Evolutionary conservation across 2,329 filamentous ascomycete species (phyloP).

Genomic region (Pestalotiopsis sp.): DNA sequence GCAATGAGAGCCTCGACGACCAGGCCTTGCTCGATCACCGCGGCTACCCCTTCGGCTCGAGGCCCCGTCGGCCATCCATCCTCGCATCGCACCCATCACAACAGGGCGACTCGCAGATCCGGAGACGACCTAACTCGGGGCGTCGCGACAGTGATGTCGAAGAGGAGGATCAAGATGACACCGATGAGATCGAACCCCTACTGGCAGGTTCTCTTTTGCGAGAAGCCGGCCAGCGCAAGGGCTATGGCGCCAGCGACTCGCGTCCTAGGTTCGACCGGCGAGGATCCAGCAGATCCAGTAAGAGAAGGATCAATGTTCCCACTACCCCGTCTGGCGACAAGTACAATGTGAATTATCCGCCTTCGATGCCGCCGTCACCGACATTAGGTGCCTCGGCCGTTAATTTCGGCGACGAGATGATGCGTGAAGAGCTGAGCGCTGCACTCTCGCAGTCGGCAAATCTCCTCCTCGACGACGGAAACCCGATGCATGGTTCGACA

Average conservation of each 20-base stretch:
- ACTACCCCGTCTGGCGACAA: constrained; percentile 40
- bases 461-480: constrained; percentile 17
- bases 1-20: constrained; percentile 87
- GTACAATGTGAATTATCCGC: constrained; percentile 70
- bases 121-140: background rate
- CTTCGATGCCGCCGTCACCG: constrained; percentile 67
- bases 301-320: constrained; percentile 36
- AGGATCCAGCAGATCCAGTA: constrained; percentile 53
- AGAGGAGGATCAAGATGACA: constrained; percentile 44
- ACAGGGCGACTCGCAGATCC: background rate
- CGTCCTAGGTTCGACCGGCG: constrained; percentile 43
- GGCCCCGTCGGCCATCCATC: constrained; percentile 64
- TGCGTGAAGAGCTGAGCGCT: constrained; percentile 64
- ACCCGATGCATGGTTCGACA: constrained; percentile 30
- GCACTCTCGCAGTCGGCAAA: constrained; percentile 19
- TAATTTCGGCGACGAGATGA: constrained; percentile 70
- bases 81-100: constrained; percentile 22
- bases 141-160: constrained; percentile 42
- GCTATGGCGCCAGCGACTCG: constrained; percentile 47
- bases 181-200: constrained; percentile 58
- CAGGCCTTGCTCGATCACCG: constrained; percentile 83
- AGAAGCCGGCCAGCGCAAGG: constrained; percentile 29
- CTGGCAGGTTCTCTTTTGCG: constrained; percentile 42
- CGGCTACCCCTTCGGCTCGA: constrained; percentile 44
- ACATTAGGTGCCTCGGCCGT: constrained; percentile 53